phyloP scores from a whole-genome alignment of 176 grass and related monocot species.

The Phoenix dactylifera region DNA sequence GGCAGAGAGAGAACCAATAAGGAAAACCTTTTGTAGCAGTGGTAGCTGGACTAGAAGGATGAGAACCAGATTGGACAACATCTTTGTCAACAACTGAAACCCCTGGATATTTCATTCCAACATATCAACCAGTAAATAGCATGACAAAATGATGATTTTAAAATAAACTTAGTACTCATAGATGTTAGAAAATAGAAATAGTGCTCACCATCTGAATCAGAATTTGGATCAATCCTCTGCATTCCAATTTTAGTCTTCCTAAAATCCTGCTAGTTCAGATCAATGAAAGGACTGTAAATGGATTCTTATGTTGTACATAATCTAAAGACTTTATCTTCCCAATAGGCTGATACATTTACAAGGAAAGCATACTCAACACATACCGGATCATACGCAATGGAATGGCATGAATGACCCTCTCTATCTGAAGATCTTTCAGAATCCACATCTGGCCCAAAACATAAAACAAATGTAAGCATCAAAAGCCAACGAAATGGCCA shows the following conservation, averaged over 20 bases:
- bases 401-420: slow-evolving; percentile 11
- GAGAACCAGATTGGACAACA: slow-evolving; percentile 9
- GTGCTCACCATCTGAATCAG: slow-evolving; percentile 26
- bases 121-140: no score
- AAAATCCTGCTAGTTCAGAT: slow-evolving; percentile 26
- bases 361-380: neutral
- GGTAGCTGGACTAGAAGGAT: slow-evolving; percentile 33
- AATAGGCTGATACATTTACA: no score
- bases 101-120: no score
- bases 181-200: slow-evolving; percentile 1
- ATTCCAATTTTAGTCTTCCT: slow-evolving; percentile 10
- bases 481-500: neutral
- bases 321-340: neutral
- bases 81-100: slow-evolving; percentile 14
- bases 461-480: slow-evolving; percentile 3
- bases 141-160: no score
- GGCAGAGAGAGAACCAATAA: neutral
- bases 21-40: slow-evolving; percentile 45
- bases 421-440: slow-evolving; percentile 24
- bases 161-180: neutral
- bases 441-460: slow-evolving; percentile 22
- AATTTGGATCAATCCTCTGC: slow-evolving; percentile 17
- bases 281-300: neutral
- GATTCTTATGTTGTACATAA: neutral
- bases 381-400: slow-evolving; percentile 28